Percentiles rank a stretch among this genome's conserved stretches.
These are phyloP conservation scores for Geosmithia flava DNA, from an alignment of 2,329 filamentous ascomycete genomes.

Conservation along the genomic window DNA sequence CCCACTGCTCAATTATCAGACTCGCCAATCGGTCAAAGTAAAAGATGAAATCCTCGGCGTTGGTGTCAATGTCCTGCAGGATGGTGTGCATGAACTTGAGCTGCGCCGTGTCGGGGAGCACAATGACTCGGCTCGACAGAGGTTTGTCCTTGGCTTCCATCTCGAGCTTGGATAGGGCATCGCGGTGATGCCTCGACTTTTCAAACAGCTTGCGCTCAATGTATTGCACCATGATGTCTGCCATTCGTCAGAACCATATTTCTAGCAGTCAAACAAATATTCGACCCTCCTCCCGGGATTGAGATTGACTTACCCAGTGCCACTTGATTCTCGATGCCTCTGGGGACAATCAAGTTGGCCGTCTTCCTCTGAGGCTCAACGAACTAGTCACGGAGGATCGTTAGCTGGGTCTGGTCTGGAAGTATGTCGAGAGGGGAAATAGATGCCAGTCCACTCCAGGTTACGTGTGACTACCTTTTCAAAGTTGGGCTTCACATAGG, in stretches of 20 bases:
- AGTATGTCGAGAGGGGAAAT: not conserved
- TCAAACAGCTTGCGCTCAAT: slow-evolving; percentile 77
- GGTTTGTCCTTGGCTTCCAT: slow-evolving; percentile 57
- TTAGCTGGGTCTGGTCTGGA: too few relatives aligned
- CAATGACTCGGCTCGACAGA: slow-evolving; percentile 60
- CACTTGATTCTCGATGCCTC: slow-evolving; percentile 88
- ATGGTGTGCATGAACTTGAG: slow-evolving; percentile 83
- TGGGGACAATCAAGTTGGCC: slow-evolving; percentile 89
- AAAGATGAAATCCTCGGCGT: slow-evolving; percentile 87
- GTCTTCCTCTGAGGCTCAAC: slow-evolving; percentile 86
- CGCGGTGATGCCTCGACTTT: slow-evolving; percentile 75
- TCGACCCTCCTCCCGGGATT: not conserved
- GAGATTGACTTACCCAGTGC: slow-evolving; percentile 53
- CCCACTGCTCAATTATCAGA: slow-evolving; percentile 69
- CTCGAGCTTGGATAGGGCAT: slow-evolving; percentile 66
- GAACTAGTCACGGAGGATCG: slow-evolving; percentile 32
- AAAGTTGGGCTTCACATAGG: slow-evolving; percentile 93
- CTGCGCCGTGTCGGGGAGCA: slow-evolving; percentile 69
- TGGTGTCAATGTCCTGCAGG: slow-evolving; percentile 66
- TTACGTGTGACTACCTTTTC: slow-evolving; percentile 41
- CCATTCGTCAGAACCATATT: not conserved
- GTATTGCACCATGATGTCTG: slow-evolving; percentile 86
- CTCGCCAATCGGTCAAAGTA: slow-evolving; percentile 86
- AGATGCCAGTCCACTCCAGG: not conserved
- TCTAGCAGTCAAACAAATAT: not conserved